Evolutionary conservation across 352 stramenopile species (phyloP).

Genomic region (Albugo candida): DNA sequence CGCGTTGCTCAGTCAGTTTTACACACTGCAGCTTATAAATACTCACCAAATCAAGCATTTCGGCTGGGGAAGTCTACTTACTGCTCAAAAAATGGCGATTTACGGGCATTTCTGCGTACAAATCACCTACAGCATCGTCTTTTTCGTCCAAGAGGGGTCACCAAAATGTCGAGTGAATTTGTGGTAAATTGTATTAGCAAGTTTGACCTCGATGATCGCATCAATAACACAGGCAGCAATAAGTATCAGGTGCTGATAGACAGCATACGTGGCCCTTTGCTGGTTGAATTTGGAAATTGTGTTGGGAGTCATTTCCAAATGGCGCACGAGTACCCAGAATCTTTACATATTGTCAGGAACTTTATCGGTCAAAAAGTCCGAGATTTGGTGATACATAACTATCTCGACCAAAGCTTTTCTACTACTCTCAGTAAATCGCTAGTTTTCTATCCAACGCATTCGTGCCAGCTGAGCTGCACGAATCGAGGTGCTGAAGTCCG

Average conservation of each 20-base stretch:
- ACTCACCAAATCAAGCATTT: not conserved
- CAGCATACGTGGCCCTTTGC: slow-evolving; percentile 43
- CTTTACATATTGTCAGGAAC: slow-evolving; percentile 23
- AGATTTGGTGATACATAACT: slow-evolving; percentile 37
- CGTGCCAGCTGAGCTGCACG: too few species aligned
- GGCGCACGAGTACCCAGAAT: slow-evolving; percentile 29
- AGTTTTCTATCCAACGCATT: too few species aligned
- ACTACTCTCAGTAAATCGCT: slow-evolving; percentile 35
- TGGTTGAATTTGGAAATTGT: slow-evolving; percentile 72
- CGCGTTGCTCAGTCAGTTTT: not conserved
- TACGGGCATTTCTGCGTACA: too few species aligned
- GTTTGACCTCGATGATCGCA: slow-evolving; percentile 62
- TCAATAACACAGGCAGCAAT: slow-evolving; percentile 49
- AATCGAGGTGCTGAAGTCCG: too few species aligned
- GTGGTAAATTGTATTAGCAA: slow-evolving; percentile 52
- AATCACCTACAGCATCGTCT: too few species aligned
- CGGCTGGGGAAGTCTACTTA: not conserved
- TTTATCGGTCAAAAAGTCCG: slow-evolving; percentile 38
- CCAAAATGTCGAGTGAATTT: slow-evolving; percentile 17
- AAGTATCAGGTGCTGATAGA: slow-evolving; percentile 55
- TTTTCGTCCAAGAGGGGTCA: too few species aligned
- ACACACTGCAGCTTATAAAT: not conserved
- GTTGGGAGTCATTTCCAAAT: slow-evolving; percentile 47
- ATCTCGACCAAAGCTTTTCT: slow-evolving; percentile 55
- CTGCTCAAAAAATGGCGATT: not conserved